Evolutionary conservation across 345 rosid genomes (phyloP).

Genomic region (Gossypium bickii): DNA sequence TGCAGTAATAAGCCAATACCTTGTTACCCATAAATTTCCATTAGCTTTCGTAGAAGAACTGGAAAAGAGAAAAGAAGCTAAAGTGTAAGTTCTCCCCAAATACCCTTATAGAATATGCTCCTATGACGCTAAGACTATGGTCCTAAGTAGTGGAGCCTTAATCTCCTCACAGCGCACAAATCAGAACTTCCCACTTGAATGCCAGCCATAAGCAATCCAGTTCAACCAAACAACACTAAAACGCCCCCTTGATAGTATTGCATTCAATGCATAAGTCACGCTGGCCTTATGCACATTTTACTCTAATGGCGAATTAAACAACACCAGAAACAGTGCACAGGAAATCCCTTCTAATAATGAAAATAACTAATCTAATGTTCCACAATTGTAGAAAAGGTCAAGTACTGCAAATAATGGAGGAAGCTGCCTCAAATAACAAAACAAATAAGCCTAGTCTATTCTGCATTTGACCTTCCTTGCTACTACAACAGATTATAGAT

Average conservation of each 20-base stretch:
- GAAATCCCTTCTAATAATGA: not conserved
- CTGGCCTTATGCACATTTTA: not conserved
- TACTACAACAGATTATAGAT: not conserved
- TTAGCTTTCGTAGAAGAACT: not conserved
- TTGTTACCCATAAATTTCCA: not conserved
- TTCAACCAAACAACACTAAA: not conserved
- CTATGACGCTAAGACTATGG: not conserved
- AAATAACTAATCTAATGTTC: not conserved
- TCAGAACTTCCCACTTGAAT: not conserved
- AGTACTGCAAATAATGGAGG: not conserved
- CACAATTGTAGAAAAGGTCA: not conserved
- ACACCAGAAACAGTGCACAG: not conserved
- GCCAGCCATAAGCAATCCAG: not conserved
- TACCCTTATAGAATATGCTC: not conserved
- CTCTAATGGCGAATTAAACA: not conserved
- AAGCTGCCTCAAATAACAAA: constrained; percentile 1
- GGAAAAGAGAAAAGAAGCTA: not conserved
- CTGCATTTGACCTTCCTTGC: not conserved
- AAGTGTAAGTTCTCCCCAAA: not conserved
- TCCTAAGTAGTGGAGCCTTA: not conserved
- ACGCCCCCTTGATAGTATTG: not conserved
- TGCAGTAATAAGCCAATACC: constrained; percentile 28
- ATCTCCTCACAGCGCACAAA: not conserved
- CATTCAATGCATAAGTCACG: not conserved
- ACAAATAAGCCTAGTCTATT: not conserved